Conservation (phyloP, 75 land plant species). For the Cupressus sempervirens region DNA sequence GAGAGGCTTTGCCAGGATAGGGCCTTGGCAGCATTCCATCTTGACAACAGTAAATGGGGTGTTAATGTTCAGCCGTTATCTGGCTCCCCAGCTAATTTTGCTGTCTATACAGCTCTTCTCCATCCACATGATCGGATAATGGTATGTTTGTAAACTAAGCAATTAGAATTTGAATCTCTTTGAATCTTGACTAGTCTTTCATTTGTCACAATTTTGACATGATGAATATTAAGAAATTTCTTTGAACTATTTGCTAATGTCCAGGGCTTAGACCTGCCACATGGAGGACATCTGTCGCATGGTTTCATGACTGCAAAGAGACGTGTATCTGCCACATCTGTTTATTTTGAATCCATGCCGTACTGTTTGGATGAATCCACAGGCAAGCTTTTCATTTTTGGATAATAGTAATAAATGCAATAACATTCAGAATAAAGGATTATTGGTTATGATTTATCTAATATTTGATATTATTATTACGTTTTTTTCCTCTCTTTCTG, state of each 20-base stretch:
- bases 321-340: conserved; percentile 86
- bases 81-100: conserved; percentile 95
- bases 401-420: neutral
- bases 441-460: neutral
- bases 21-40: conserved; percentile 75
- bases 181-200: neutral
- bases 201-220: neutral
- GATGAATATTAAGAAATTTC: neutral
- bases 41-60: conserved; percentile 75
- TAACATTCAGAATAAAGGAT: neutral
- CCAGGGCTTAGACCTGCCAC: conserved; percentile 80
- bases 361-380: conserved; percentile 77
- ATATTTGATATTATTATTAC: neutral
- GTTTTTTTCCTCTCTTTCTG: neutral
- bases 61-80: conserved; percentile 95
- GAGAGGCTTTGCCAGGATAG: conserved; percentile 79
- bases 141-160: conserved; percentile 33
- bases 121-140: conserved; percentile 93
- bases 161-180: conserved; percentile 9
- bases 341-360: conserved; percentile 91
- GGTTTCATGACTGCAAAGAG: conserved; percentile 87
- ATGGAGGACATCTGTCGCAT: conserved; percentile 89
- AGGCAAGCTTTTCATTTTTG: conserved; percentile 29
- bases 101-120: conserved; percentile 85
- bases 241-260: neutral